A percentile compares a stretch with the other conserved stretches of the same genome.
phyloP scores from a whole-genome alignment of 306 rosid species.

The Oxytropis ochrocephala region DNA sequence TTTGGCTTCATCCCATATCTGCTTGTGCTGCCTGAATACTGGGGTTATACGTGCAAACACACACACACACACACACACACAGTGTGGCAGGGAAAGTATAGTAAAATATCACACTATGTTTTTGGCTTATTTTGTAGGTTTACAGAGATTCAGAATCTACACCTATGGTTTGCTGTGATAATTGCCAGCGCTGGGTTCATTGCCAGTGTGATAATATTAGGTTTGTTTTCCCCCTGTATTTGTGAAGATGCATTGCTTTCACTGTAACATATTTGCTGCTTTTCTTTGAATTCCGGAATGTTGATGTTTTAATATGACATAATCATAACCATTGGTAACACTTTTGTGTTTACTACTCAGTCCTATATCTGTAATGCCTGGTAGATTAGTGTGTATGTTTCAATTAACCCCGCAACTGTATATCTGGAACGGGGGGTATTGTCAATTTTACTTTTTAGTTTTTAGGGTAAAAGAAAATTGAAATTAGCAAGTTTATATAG shows the following conservation, averaged over 20 bases:
- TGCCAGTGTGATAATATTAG: slow-evolving; percentile 96
- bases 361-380: neutral
- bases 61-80: no score
- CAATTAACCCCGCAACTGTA: neutral
- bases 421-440: slow-evolving; percentile 5
- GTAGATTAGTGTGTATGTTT: slow-evolving; percentile 1
- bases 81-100: neutral
- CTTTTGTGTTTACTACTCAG: neutral
- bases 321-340: neutral
- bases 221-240: slow-evolving; percentile 31
- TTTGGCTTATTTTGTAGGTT: slow-evolving; percentile 53
- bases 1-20: neutral
- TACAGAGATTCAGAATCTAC: slow-evolving; percentile 99
- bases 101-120: slow-evolving; percentile 8
- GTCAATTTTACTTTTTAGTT: neutral
- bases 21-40: neutral
- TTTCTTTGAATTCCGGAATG: slow-evolving; percentile 1
- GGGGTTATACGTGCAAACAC: neutral
- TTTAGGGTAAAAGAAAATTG: neutral
- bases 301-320: neutral
- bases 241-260: neutral
- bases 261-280: neutral
- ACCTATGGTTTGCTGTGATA: slow-evolving; percentile 98
- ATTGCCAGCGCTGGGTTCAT: slow-evolving; percentile 99
- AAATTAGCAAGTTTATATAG: neutral